Percentiles rank a stretch among this genome's conserved stretches.
Conservation (phyloP, 78 protist species). For the Polysphondylium violaceum region DNA sequence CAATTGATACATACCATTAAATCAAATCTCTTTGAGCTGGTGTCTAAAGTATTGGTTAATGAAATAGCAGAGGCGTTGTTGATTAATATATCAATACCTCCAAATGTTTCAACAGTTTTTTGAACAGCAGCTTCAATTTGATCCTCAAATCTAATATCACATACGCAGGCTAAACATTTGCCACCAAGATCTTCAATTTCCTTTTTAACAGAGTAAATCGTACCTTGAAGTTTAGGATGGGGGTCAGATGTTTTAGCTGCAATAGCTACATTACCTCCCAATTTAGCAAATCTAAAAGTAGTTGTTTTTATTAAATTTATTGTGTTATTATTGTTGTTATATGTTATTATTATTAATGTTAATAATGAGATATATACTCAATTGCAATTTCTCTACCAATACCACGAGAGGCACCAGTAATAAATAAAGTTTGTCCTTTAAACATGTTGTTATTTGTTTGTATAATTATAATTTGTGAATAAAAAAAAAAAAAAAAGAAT, state of each 20-base stretch:
- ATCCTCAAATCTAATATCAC: conserved; percentile 86
- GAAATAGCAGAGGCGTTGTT: conserved; percentile 93
- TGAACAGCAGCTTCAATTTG: conserved; percentile 86
- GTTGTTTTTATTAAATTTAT: too few species aligned
- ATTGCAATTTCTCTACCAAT: conserved; percentile 82
- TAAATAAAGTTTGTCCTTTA: conserved; percentile 73
- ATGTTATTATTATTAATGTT: background rate
- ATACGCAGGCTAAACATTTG: conserved; percentile 56
- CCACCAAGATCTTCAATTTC: conserved; percentile 87
- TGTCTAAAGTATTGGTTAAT: conserved; percentile 85
- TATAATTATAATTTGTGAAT: background rate
- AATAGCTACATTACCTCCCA: conserved; percentile 76
- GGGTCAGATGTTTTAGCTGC: conserved; percentile 88
- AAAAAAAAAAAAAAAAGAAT: too few species aligned
- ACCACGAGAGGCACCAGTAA: conserved; percentile 84
- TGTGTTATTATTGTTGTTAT: background rate
- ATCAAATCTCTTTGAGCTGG: conserved; percentile 86
- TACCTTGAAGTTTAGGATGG: conserved; percentile 93
- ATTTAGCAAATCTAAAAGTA: conserved; percentile 69
- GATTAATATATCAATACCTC: conserved; percentile 92
- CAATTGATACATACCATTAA: conserved; percentile 70
- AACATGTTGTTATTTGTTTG: background rate
- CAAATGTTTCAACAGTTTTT: conserved; percentile 83
- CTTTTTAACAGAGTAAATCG: conserved; percentile 85
- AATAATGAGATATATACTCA: background rate